Percentiles rank a stretch among this genome's conserved stretches.
Conservation (phyloP, 345 rosid genomes). For the Citrus trifoliata region DNA sequence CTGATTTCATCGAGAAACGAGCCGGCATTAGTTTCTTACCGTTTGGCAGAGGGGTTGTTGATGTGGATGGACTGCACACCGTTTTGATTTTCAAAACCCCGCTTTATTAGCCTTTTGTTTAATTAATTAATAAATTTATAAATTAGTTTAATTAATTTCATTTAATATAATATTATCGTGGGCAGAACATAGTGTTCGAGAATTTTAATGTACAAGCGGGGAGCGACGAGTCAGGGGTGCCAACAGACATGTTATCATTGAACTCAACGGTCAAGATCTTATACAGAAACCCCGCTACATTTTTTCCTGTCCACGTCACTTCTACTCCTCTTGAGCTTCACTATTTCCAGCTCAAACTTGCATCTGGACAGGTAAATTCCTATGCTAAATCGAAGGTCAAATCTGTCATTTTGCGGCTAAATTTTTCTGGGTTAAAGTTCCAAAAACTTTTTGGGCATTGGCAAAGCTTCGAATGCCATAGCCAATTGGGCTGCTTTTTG, state of each 20-base stretch:
- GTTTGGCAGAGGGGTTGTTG: background rate
- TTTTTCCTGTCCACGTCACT: conserved; percentile 92
- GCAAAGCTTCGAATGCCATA: conserved; percentile 6
- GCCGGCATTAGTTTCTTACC: background rate
- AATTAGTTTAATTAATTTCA: background rate
- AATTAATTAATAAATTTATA: background rate
- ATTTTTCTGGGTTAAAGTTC: background rate
- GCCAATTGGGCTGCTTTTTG: conserved; percentile 9
- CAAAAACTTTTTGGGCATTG: background rate
- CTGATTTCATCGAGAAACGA: conserved; percentile 3
- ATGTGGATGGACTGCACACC: background rate
- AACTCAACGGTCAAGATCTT: conserved; percentile 88
- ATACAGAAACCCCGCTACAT: conserved; percentile 77
- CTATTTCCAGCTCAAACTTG: conserved; percentile 70
- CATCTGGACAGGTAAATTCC: conserved; percentile 69
- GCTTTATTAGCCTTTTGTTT: conserved; percentile 6
- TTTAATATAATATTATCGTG: background rate
- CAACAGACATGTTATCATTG: conserved; percentile 88
- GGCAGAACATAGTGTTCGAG: conserved; percentile 81
- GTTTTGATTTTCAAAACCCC: conserved; percentile 12
- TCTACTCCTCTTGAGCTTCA: conserved; percentile 68
- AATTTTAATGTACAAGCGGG: conserved; percentile 84
- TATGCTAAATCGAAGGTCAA: background rate
- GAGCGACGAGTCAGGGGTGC: conserved; percentile 74
- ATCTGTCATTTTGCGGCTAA: background rate